Base-by-base conservation (phyloP, 495 filamentous ascomycete genomes). In the Bacidia gigantensis region DNA sequence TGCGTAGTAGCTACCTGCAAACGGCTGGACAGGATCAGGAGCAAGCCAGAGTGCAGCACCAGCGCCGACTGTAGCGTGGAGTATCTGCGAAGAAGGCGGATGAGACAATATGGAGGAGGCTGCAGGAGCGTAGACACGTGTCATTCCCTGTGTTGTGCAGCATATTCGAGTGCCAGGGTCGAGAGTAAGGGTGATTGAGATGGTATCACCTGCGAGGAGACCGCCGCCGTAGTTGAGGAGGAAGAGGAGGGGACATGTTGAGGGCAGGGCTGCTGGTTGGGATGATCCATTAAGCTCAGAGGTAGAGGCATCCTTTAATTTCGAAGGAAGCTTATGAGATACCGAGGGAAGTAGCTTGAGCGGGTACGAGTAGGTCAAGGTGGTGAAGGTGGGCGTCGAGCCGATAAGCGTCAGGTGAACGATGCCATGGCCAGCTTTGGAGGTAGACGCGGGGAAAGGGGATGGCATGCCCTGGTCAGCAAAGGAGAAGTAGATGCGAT, bases 151-250 rank as follows among this genome's bases (percentile, higher is more conserved):
- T 0, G 92, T 97, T 38, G 89, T 86, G 18, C 96, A 77, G 40
- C 83, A 82, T 35, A 98, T 76, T 53, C 81, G 81, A 0, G 87
- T 82, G 3, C 64, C 60, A 0, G 72, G 58, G 18, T 79, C 78
- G 21, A 95, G 69, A 2, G 75, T 73, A 46, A 96, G 68, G 20
- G 65, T 66, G 48, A 98, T 81, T 55, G 82, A 69, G 59, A 96
- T 83, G 53, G 76, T 68, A 66, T 98, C 92, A 26, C 87, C 85
- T 3, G 82, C 83, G 14, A 98, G 83, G 12, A 98, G 79, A 2
- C 92, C 92, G 42, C 92, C 92, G 52, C 92, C 92, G 61, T 98
- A 98, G 42, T 88, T 93, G 42, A 98, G 80, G 53, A 95, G 75
- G 65, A 95, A 96, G 39, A 90, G 67, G 77, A 85, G 66, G 66